Conservation (phyloP, 2,329 filamentous ascomycete genomes). For the Juglanconis oblonga region DNA sequence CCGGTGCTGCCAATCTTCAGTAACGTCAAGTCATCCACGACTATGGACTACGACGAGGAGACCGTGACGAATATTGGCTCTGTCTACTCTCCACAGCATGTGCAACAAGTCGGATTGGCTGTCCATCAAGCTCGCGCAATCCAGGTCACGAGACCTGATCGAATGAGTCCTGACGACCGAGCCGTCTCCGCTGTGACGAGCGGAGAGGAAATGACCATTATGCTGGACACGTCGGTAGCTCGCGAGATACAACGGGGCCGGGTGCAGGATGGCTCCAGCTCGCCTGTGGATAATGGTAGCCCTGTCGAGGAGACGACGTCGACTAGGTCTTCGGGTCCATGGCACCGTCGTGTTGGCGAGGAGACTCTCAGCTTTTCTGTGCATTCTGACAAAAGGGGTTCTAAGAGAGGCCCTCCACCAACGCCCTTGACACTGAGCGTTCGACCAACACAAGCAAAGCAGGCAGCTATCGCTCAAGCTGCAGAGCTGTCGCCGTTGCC, state of each 20-base stretch:
- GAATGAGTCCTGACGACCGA: slow-evolving; percentile 20
- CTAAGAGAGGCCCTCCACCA: slow-evolving; percentile 54
- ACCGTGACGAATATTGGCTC: slow-evolving; percentile 46
- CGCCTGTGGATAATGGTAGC: slow-evolving; percentile 20
- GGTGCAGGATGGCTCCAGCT: not conserved
- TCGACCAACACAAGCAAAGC: slow-evolving; percentile 34
- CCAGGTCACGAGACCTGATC: slow-evolving; percentile 29
- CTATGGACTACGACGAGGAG: slow-evolving; percentile 37
- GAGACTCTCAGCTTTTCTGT: slow-evolving; percentile 57
- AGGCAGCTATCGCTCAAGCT: slow-evolving; percentile 41
- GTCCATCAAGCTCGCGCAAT: slow-evolving; percentile 39
- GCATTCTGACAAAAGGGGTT: slow-evolving; percentile 41
- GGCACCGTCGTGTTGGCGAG: slow-evolving; percentile 59
- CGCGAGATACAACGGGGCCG: slow-evolving; percentile 17
- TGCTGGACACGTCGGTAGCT: slow-evolving; percentile 38
- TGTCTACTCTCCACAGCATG: slow-evolving; percentile 45
- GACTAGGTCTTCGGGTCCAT: slow-evolving; percentile 28
- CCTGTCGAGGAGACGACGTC: slow-evolving; percentile 20
- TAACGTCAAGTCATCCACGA: slow-evolving; percentile 27
- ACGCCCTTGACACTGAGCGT: slow-evolving; percentile 49
- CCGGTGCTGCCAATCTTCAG: slow-evolving; percentile 43
- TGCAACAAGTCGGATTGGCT: slow-evolving; percentile 41
- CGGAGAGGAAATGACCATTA: slow-evolving; percentile 40
- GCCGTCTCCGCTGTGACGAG: slow-evolving; percentile 23
- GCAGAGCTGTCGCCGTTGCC: slow-evolving; percentile 52